Conservation (phyloP, 139 green algal species). For the Chara braunii region DNA sequence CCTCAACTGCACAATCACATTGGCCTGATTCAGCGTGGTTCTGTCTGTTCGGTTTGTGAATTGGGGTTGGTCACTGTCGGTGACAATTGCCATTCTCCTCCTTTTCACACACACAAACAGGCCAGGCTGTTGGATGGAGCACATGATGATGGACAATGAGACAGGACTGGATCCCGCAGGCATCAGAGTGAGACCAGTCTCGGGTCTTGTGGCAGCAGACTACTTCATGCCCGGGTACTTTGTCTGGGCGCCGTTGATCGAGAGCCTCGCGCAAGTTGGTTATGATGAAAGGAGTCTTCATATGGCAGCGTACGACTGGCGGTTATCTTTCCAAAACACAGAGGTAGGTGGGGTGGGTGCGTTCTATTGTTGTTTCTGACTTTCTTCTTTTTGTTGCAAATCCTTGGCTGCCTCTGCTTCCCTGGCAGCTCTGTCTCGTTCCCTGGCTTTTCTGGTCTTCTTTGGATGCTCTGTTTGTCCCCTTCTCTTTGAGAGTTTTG, state of each 20-base stretch:
- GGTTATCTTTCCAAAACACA: slow-evolving; percentile 58
- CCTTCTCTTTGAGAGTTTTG: too few relatives aligned
- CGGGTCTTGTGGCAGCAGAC: slow-evolving; percentile 32
- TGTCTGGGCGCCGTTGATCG: slow-evolving; percentile 37
- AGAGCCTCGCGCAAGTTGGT: slow-evolving; percentile 25
- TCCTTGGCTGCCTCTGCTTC: too few relatives aligned
- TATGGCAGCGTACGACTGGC: slow-evolving; percentile 67
- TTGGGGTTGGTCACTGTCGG: too few relatives aligned
- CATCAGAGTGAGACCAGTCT: slow-evolving; percentile 19
- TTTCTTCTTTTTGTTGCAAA: too few relatives aligned
- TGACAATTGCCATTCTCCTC: neutral
- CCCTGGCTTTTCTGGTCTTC: too few relatives aligned
- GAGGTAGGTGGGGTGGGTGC: slow-evolving; percentile 32
- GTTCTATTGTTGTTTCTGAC: too few relatives aligned
- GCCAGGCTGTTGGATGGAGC: slow-evolving; percentile 47
- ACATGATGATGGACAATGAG: slow-evolving; percentile 45
- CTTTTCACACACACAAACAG: neutral
- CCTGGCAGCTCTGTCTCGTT: too few relatives aligned
- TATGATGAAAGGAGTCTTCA: slow-evolving; percentile 61
- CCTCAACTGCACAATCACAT: too few relatives aligned
- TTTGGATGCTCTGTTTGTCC: too few relatives aligned
- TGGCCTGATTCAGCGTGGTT: too few relatives aligned
- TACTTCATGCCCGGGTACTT: slow-evolving; percentile 41
- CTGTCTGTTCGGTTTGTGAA: too few relatives aligned
- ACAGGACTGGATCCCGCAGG: slow-evolving; percentile 36